These are phyloP conservation scores for Aureobasidium namibiae DNA, from an alignment of 2,329 filamentous ascomycete genomes.

Conservation along the genomic window DNA sequence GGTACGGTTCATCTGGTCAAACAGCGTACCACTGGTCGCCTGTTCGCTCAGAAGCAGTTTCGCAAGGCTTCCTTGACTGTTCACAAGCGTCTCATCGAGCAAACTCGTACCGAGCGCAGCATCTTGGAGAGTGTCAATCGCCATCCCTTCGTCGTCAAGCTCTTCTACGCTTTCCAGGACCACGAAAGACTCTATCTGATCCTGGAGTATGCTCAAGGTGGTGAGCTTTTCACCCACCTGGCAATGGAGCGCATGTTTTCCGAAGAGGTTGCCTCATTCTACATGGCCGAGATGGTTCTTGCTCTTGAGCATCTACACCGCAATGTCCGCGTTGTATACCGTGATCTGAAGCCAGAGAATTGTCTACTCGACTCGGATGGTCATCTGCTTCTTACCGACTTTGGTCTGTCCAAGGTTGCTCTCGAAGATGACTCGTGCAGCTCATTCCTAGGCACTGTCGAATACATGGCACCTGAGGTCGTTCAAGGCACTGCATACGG, in stretches of 20 bases:
- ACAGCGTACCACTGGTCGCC: conserved; percentile 74
- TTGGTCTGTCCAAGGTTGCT: conserved; percentile 91
- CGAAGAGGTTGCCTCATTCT: conserved; percentile 83
- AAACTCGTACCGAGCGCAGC: conserved; percentile 92
- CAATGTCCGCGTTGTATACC: conserved; percentile 88
- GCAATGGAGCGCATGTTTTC: conserved; percentile 91
- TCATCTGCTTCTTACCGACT: conserved; percentile 90
- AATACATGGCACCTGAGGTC: conserved; percentile 98
- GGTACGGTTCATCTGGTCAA: conserved; percentile 92
- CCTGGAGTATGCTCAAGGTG: conserved; percentile 92
- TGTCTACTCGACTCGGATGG: conserved; percentile 87
- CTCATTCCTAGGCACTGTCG: conserved; percentile 87
- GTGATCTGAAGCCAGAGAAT: conserved; percentile 96
- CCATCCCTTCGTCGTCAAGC: conserved; percentile 95
- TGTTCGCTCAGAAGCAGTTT: conserved; percentile 98
- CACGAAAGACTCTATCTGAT: conserved; percentile 96
- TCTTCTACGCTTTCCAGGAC: conserved; percentile 98
- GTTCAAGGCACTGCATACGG: conserved; percentile 83
- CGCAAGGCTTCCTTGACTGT: conserved; percentile 93
- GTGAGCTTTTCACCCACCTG: conserved; percentile 93
- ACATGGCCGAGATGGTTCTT: conserved; percentile 97
- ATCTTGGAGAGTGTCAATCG: conserved; percentile 94
- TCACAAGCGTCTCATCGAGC: conserved; percentile 91
- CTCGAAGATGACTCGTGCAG: conserved; percentile 69
- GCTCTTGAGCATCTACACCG: conserved; percentile 90